Evolutionary conservation across 2,329 filamentous ascomycete species (phyloP), one percentile per base, ranked within the genome.

Genomic region (Parastagonospora avenae): DNA sequence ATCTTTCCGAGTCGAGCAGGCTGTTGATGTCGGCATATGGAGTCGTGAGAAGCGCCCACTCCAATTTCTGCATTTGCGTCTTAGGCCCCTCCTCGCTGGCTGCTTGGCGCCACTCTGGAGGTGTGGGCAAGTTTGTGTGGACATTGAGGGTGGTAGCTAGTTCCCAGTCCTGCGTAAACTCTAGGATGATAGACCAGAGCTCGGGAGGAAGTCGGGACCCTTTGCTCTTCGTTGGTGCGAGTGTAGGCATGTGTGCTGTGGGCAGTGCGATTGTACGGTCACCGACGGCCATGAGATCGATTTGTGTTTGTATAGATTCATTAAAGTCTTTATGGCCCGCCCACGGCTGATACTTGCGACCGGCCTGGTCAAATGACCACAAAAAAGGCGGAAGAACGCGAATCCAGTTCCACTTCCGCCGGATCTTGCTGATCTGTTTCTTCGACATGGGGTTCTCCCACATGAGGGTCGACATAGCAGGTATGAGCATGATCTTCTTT

Each of bases 391-490:
- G 82, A 70, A 96, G 82, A 37, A 94, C 85, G 55, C 88, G 84
- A 45, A 96, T 84, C 91, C 91, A 96, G 46, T 87, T 87, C 91
- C 91, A 96, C 71, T 91, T 92, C 56, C 85, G 80, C 57, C 87
- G 83, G 36, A 96, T 85, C 74, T 95, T 94, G 73, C 85, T 88
- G 54, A 96, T 82, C 68, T 96, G 92, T 64, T 91, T 89, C 76
- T 90, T 90, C 12, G 91, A 96, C 76, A 92, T 87, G 2, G 92
- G 91, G 64, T 94, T 92, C 68, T 92, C 86, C 91, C 91, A 96
- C 85, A 93, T 92, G 53, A 89, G 83, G 1, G 85, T 85, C 30
- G 90, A 93, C 92, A 97, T 95, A 58, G 90, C 91, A 0, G 92
- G 92, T 6, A 96, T 87, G 50, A 97, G 77, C 42, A 96, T 76